Evolutionary conservation across 1,139 yeast species (phyloP), one percentile per base, ranked within the genome.

Genomic region (Yamadazyma membranifaciens): DNA sequence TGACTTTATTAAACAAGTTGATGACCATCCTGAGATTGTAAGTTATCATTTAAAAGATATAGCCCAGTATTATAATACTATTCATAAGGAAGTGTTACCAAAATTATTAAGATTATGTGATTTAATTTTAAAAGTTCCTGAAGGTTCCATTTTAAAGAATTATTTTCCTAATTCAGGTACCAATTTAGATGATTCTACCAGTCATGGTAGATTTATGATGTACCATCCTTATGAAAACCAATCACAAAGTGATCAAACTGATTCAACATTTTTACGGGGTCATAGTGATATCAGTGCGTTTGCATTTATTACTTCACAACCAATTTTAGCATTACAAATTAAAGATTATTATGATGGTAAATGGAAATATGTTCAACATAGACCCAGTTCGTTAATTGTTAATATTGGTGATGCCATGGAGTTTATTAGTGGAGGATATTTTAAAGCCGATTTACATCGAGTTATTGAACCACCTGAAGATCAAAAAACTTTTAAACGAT

Each of bases 361-460:
- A n/a, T 75, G 80, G 80, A 66, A 58, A 41, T 75, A 69, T 50
- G 78, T 75, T 14, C 60, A 62, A 25, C 78, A 75, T 48, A 61
- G 63, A 4, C 76, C 75, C 6, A 57, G 65, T 33, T 65, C 77
- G 1, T 59, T 75, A 27, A 65, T 75, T 39, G 79, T 75, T 9
- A 75, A 75, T 45, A 59, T 74, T 39, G 79, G 78, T 7, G 80
- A 74, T 52, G 70, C 73, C 0, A 50, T 74, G 51, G 77, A 73
- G 49, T 72, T 73, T 43, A 56, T 73, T 33, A 68, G 75, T 25
- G 80, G 78, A 3, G 76, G 77, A 0, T 70, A 66, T 38, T 74
- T 73, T 57, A 71, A 70, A 45, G 69, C 76, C 12, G 65, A 73
- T 6, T 57, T 74, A 36, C 80, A 74, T 44, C 51, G 79, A 42